phyloP scores from a whole-genome alignment of 2,329 filamentous ascomycete genomes.

The Knoxdaviesia proteae region DNA sequence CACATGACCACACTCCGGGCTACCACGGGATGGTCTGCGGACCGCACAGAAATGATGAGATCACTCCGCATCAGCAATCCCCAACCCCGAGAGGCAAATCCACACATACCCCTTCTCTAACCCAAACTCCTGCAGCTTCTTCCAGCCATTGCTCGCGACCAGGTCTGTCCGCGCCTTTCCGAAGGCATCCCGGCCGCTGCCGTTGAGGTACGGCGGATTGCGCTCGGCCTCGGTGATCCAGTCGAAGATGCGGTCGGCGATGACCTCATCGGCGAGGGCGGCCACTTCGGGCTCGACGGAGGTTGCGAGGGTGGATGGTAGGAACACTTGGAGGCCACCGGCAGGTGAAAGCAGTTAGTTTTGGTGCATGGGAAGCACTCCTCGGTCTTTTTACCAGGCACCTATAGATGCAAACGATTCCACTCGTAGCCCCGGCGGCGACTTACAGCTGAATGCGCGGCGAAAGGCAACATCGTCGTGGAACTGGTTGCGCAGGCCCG shows the following conservation, averaged over 20 bases:
- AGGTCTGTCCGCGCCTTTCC: constrained; percentile 37
- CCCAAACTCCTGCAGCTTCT: constrained; percentile 35
- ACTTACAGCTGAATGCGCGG: constrained; percentile 28
- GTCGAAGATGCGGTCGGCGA: constrained; percentile 31
- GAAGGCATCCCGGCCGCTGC: constrained; percentile 37
- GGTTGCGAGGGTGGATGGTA: background rate
- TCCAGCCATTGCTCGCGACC: constrained; percentile 47
- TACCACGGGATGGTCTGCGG: too few species aligned
- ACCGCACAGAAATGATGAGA: background rate
- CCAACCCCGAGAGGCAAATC: background rate
- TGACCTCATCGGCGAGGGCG: constrained; percentile 27
- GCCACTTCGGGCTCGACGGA: constrained; percentile 17
- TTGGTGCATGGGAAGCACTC: too few species aligned
- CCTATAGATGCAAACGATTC: too few species aligned
- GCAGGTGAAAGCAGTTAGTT: too few species aligned
- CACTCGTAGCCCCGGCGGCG: background rate
- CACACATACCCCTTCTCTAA: constrained; percentile 26
- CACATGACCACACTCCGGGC: too few species aligned
- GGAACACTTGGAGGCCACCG: too few species aligned
- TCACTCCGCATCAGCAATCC: background rate
- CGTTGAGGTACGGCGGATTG: constrained; percentile 38
- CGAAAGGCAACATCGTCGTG: constrained; percentile 31
- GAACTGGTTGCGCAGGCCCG: constrained; percentile 32
- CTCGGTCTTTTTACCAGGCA: too few species aligned
- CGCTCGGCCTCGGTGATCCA: constrained; percentile 43